Evolutionary conservation across 768 basidiomycete genomes (phyloP).

Genomic region (Suillus variegatus): DNA sequence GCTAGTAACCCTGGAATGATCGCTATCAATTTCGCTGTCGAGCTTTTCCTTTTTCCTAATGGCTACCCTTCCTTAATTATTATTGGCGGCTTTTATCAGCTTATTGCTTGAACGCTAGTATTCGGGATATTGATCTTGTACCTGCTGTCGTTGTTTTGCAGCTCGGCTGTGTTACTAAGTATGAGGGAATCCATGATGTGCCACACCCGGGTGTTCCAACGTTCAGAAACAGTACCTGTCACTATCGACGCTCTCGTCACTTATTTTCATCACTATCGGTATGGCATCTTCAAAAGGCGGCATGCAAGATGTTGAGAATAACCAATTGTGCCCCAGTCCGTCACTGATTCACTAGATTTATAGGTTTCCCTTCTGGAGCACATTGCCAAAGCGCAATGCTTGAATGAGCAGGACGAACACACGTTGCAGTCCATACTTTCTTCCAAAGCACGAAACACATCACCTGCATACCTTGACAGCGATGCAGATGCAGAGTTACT

Average conservation of each 20-base stretch:
- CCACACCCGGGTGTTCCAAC: background rate
- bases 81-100: conserved; percentile 3
- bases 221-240: background rate
- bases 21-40: background rate
- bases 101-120: conserved; percentile 4
- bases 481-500: conserved; percentile 77
- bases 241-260: background rate
- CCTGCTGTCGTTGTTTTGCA: conserved; percentile 21
- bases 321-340: conserved; percentile 4
- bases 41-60: background rate
- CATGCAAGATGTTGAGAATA: conserved; percentile 29
- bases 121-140: conserved; percentile 11
- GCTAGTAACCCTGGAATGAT: conserved; percentile 34
- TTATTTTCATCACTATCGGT: background rate
- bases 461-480: conserved; percentile 53
- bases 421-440: conserved; percentile 53
- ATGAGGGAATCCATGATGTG: background rate
- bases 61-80: background rate
- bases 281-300: conserved; percentile 5
- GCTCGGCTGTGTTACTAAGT: background rate
- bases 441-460: conserved; percentile 45
- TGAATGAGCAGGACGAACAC: conserved; percentile 62
- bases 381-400: conserved; percentile 64
- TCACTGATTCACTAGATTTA: background rate
- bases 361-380: conserved; percentile 58